phyloP scores from a whole-genome alignment of 2,329 filamentous ascomycete genomes.

The Fusarium azukiicola region DNA sequence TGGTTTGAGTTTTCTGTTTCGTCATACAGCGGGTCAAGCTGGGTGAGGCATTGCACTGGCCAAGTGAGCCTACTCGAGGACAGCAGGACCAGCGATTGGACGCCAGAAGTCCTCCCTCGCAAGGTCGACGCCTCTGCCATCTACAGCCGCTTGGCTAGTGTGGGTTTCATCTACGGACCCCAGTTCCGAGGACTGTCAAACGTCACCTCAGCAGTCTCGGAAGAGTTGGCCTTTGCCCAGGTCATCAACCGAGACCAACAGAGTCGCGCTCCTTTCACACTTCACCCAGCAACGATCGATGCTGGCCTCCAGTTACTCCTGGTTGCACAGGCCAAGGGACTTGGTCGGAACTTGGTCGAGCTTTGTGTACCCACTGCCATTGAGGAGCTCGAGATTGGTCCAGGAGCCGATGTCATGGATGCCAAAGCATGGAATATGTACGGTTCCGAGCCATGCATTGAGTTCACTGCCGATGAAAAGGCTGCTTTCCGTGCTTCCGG shows the following conservation, averaged over 20 bases:
- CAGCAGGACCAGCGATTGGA: neutral
- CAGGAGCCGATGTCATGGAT: conserved; percentile 17
- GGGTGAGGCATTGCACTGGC: conserved; percentile 39
- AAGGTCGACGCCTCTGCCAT: neutral
- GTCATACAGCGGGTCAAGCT: conserved; percentile 27
- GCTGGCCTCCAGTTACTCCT: conserved; percentile 23
- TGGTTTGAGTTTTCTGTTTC: conserved; percentile 39
- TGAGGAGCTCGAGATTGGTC: conserved; percentile 20
- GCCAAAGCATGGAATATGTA: conserved; percentile 31
- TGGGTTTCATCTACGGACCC: conserved; percentile 22
- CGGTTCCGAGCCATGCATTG: neutral
- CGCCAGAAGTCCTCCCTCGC: conserved; percentile 9
- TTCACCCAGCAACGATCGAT: conserved; percentile 35
- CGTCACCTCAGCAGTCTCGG: neutral
- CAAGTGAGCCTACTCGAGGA: conserved; percentile 25
- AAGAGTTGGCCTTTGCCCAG: conserved; percentile 5
- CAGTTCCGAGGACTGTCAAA: conserved; percentile 17
- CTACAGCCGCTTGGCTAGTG: conserved; percentile 9
- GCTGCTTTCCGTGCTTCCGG: conserved; percentile 12
- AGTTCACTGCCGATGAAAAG: neutral
- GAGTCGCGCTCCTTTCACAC: conserved; percentile 19
- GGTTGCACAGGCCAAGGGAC: conserved; percentile 2
- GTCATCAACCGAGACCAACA: neutral
- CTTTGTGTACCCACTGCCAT: conserved; percentile 28
- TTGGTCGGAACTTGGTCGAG: neutral